These are phyloP conservation scores for Rhexocercosporidium sp. DNA, from an alignment of 2,329 filamentous ascomycete species.

Conservation along the genomic window DNA sequence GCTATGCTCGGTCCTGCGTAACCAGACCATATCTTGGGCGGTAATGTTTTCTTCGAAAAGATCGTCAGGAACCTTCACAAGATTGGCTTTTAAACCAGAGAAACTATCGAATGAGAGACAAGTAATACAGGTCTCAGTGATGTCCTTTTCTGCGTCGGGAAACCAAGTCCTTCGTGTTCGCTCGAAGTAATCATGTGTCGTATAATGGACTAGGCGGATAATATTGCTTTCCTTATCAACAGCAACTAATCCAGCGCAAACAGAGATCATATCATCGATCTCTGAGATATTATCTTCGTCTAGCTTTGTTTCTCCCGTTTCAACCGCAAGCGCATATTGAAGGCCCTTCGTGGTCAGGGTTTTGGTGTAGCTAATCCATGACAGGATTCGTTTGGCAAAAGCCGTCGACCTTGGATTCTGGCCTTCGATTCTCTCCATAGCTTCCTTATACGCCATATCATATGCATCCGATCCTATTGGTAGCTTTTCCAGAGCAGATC, in stretches of 20 bases:
- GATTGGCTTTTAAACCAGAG: too few relatives aligned
- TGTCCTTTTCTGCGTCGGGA: conserved; percentile 23
- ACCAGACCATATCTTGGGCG: too few relatives aligned
- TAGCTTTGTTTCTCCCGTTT: conserved; percentile 36
- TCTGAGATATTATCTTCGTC: conserved; percentile 39
- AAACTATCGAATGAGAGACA: conserved; percentile 41
- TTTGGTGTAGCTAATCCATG: conserved; percentile 28
- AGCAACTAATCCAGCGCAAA: conserved; percentile 38
- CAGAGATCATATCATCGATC: conserved; percentile 23
- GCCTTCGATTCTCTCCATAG: conserved; percentile 48
- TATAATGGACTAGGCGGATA: conserved; percentile 39
- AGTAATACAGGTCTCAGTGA: conserved; percentile 33
- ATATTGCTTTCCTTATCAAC: conserved; percentile 35
- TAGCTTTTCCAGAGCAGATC: too few relatives aligned
- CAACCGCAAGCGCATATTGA: conserved; percentile 49
- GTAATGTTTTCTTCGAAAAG: too few relatives aligned
- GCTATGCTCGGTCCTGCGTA: too few relatives aligned
- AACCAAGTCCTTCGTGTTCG: conserved; percentile 20
- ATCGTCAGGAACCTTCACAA: too few relatives aligned
- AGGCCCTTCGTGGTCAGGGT: conserved; percentile 45
- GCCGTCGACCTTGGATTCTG: conserved; percentile 42
- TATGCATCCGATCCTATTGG: too few relatives aligned
- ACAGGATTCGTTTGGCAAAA: conserved; percentile 42
- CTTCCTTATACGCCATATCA: conserved; percentile 46
- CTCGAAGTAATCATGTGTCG: conserved; percentile 40